These are phyloP conservation scores for Suillus paluster DNA, from an alignment of 768 basidiomycete species.

Conservation along the genomic window DNA sequence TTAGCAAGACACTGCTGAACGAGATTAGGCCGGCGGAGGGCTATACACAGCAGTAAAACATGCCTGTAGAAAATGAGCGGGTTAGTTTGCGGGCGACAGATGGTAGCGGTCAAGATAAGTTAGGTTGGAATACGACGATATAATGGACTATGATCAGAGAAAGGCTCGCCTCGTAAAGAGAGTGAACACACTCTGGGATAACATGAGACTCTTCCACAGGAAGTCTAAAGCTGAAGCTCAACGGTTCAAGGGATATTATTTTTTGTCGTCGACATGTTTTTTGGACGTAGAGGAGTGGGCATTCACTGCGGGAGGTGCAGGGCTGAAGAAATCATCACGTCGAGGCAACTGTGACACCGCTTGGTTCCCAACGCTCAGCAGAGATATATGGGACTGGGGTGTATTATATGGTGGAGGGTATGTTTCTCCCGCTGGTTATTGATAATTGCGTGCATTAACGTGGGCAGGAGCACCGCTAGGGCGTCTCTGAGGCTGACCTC, in stretches of 20 bases:
- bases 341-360: too few relatives aligned
- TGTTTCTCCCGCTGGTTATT: too few relatives aligned
- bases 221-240: constrained; percentile 89
- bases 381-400: too few relatives aligned
- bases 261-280: constrained; percentile 73
- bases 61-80: constrained; percentile 54
- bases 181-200: constrained; percentile 95
- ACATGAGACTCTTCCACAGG: constrained; percentile 97
- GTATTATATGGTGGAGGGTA: too few relatives aligned
- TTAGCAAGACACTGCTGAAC: constrained; percentile 61
- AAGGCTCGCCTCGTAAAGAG: constrained; percentile 82
- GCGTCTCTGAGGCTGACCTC: too few relatives aligned
- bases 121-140: too few relatives aligned
- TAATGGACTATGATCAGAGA: neutral
- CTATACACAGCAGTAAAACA: constrained; percentile 98
- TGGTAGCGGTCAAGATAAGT: neutral
- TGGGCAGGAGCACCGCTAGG: too few relatives aligned
- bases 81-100: constrained; percentile 12
- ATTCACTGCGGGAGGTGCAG: constrained; percentile 65
- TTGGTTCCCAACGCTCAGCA: too few relatives aligned
- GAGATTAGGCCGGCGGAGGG: constrained; percentile 67
- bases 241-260: constrained; percentile 92
- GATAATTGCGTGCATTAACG: too few relatives aligned
- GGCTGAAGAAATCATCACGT: too few relatives aligned
- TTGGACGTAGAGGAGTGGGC: constrained; percentile 74